Evolutionary conservation across 179 eudicot species (phyloP).

Genomic region (Sideroxylon spinosum): DNA sequence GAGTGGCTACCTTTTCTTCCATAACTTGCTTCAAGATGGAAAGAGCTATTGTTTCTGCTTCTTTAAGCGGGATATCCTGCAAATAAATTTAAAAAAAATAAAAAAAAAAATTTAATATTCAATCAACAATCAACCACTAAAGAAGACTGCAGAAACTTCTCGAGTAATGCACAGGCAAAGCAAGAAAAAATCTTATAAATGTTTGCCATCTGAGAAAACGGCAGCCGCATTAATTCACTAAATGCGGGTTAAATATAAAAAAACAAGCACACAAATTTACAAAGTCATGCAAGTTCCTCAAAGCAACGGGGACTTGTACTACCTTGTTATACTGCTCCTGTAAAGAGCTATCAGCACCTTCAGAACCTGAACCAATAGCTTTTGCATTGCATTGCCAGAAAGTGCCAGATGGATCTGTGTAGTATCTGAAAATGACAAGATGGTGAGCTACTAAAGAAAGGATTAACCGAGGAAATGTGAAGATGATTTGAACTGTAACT

Average conservation of each 20-base stretch:
- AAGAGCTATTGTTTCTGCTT: constrained; percentile 92
- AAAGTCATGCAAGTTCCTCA: neutral
- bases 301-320: neutral
- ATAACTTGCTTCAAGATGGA: constrained; percentile 94
- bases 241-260: too few relatives aligned
- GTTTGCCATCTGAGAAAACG: neutral
- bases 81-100: neutral
- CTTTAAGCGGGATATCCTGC: constrained; percentile 75
- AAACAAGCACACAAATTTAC: neutral
- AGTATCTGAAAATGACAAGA: constrained; percentile 47
- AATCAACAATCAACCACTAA: neutral
- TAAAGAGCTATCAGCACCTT: constrained; percentile 98
- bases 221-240: too few relatives aligned
- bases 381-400: constrained; percentile 99
- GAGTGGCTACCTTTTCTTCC: constrained; percentile 78
- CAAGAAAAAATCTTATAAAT: neutral
- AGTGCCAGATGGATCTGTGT: constrained; percentile 98
- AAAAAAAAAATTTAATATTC: neutral
- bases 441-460: neutral
- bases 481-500: neutral
- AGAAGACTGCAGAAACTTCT: neutral
- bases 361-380: constrained; percentile 98
- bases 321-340: constrained; percentile 96
- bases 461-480: neutral
- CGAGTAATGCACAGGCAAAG: too few relatives aligned